Conservation (phyloP, 345 rosid genomes). For the Rubroshorea leprosula region DNA sequence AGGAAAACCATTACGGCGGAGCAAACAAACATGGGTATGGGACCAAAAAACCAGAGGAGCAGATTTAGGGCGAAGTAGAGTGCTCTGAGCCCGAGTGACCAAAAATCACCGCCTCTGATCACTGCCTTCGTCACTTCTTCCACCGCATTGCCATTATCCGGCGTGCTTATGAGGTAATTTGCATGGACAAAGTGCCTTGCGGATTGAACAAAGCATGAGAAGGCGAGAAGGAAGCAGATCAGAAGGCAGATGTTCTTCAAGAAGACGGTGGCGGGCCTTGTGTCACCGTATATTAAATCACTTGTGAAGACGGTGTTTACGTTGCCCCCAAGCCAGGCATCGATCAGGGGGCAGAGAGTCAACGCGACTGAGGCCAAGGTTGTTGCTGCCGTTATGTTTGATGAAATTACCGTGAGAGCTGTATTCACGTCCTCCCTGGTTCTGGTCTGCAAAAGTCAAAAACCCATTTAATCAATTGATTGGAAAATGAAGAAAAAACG, state of each 20-base stretch:
- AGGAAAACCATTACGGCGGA: slow-evolving; percentile 41
- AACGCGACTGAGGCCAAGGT: slow-evolving; percentile 51
- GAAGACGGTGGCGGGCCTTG: slow-evolving; percentile 42
- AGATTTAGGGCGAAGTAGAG: slow-evolving; percentile 60
- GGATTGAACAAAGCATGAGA: slow-evolving; percentile 67
- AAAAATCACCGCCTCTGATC: slow-evolving; percentile 65
- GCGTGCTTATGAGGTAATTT: slow-evolving; percentile 55
- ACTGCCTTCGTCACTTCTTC: slow-evolving; percentile 36
- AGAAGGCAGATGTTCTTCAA: slow-evolving; percentile 62
- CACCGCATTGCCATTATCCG: slow-evolving; percentile 30
- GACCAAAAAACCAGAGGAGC: slow-evolving; percentile 79
- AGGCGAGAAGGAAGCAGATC: slow-evolving; percentile 54
- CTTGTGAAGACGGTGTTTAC: slow-evolving; percentile 31
- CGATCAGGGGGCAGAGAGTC: slow-evolving; percentile 68
- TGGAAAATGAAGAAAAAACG: neutral
- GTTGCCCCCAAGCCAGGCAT: slow-evolving; percentile 71
- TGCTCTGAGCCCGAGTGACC: slow-evolving; percentile 68
- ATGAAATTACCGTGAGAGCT: slow-evolving; percentile 43
- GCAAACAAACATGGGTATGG: slow-evolving; percentile 62
- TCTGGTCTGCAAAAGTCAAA: slow-evolving; percentile 22
- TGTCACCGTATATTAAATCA: slow-evolving; percentile 50
- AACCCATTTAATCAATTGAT: neutral
- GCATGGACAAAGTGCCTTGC: slow-evolving; percentile 59
- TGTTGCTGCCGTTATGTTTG: slow-evolving; percentile 60
- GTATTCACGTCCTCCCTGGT: slow-evolving; percentile 17